Percentiles rank a stretch among this genome's conserved stretches.
Evolutionary conservation across 176 grass and related monocot species (phyloP).

Genomic region (Panicum miliaceum): DNA sequence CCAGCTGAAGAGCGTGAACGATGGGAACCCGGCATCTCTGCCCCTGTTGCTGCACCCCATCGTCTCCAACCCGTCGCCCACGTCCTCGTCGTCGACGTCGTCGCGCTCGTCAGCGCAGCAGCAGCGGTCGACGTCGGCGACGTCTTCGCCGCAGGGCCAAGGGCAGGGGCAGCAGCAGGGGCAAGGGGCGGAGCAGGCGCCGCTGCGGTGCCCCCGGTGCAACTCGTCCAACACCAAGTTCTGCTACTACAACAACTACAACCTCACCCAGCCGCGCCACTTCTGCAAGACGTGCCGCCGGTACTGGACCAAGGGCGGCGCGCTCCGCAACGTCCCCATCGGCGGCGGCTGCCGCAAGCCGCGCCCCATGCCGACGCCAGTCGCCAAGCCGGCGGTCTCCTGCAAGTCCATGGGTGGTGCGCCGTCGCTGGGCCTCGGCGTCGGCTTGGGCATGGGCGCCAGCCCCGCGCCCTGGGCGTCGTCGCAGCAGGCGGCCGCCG

Average conservation of each 20-base stretch:
- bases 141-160: conserved; percentile 40
- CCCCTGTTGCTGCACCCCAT: conserved; percentile 46
- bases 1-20: conserved; percentile 46
- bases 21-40: conserved; percentile 9
- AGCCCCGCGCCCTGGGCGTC: conserved; percentile 45
- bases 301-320: conserved; percentile 88
- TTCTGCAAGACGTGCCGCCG: conserved; percentile 93
- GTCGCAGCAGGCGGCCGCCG: conserved; percentile 54
- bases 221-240: conserved; percentile 87
- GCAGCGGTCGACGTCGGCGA: conserved; percentile 44
- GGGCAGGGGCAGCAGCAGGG: not conserved
- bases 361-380: conserved; percentile 50
- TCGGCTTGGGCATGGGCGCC: conserved; percentile 38
- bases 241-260: conserved; percentile 93
- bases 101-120: conserved; percentile 46
- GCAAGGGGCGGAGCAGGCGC: conserved; percentile 40
- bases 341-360: conserved; percentile 75
- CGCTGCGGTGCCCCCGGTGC: conserved; percentile 70
- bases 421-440: conserved; percentile 50
- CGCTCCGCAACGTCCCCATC: conserved; percentile 80
- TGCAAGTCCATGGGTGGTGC: conserved; percentile 42
- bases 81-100: conserved; percentile 49
- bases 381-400: conserved; percentile 37
- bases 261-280: conserved; percentile 79
- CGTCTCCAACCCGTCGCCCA: conserved; percentile 56